A percentile compares a stretch with the other conserved stretches of the same genome.
Evolutionary conservation across 768 basidiomycete species (phyloP).

Genomic region (Mycena belliarum): DNA sequence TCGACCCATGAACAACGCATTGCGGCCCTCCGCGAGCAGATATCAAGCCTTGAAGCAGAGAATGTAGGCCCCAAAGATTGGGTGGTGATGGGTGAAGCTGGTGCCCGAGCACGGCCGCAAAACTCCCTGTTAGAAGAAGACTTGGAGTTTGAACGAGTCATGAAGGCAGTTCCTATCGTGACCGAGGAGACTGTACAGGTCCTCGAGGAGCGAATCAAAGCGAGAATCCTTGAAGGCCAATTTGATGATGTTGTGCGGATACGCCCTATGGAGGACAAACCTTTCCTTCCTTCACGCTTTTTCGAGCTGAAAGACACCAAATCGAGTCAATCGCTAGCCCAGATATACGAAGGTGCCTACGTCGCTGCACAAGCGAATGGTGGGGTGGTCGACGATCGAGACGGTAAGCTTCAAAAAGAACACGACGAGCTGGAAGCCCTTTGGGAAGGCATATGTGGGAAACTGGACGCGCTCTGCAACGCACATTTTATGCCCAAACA

Average conservation of each 20-base stretch:
- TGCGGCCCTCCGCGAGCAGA: constrained; percentile 73
- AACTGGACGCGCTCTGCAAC: constrained; percentile 92
- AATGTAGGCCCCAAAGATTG: constrained; percentile 91
- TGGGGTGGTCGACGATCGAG: constrained; percentile 67
- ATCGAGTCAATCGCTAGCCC: constrained; percentile 85
- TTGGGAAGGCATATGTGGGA: constrained; percentile 85
- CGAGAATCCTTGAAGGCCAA: constrained; percentile 76
- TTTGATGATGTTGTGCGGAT: constrained; percentile 94
- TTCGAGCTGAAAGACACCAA: constrained; percentile 90
- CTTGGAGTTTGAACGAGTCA: constrained; percentile 89
- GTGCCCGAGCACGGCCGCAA: constrained; percentile 78
- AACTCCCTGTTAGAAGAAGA: constrained; percentile 93
- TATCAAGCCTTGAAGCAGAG: constrained; percentile 77
- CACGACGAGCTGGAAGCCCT: constrained; percentile 81
- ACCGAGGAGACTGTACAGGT: constrained; percentile 84
- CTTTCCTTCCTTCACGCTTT: constrained; percentile 87
- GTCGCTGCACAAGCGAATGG: constrained; percentile 58
- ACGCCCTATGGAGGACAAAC: constrained; percentile 74
- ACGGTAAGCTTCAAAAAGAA: constrained; percentile 85
- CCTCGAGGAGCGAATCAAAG: constrained; percentile 90
- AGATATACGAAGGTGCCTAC: constrained; percentile 96
- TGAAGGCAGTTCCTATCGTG: constrained; percentile 84
- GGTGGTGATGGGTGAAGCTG: constrained; percentile 91
- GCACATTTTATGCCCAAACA: constrained; percentile 94
- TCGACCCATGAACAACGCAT: constrained; percentile 83